phyloP scores from a whole-genome alignment of 73 alveolate species.

The Paramecium biaurelia region DNA sequence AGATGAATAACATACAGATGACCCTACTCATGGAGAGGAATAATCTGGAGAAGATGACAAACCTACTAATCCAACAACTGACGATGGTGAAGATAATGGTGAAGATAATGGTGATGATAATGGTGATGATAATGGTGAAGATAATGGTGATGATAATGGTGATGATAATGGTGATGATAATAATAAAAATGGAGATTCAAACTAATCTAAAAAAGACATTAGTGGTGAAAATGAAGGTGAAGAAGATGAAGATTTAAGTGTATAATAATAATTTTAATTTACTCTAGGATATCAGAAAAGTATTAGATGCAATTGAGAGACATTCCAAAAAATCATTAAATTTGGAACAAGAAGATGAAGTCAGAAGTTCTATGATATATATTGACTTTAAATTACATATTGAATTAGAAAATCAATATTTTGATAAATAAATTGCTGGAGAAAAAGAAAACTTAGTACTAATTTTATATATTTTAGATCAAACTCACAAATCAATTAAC shows the following conservation, averaged over 20 bases:
- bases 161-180: neutral
- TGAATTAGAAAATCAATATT: slow-evolving; percentile 19
- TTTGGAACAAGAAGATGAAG: slow-evolving; percentile 37
- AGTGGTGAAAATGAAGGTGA: neutral
- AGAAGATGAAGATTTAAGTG: slow-evolving; percentile 24
- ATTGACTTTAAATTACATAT: slow-evolving; percentile 38
- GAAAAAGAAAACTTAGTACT: slow-evolving; percentile 38
- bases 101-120: neutral
- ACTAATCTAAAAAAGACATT: neutral
- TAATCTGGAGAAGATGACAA: neutral
- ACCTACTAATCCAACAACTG: neutral
- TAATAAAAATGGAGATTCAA: neutral
- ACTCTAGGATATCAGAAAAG: slow-evolving; percentile 7
- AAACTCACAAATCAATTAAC: slow-evolving; percentile 39
- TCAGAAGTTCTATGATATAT: slow-evolving; percentile 15
- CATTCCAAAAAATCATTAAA: slow-evolving; percentile 12
- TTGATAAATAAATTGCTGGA: slow-evolving; percentile 12
- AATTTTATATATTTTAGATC: neutral
- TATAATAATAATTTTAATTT: neutral
- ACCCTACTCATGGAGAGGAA: neutral
- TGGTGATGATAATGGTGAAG: neutral
- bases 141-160: neutral
- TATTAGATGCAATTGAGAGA: slow-evolving; percentile 34
- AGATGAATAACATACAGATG: neutral
- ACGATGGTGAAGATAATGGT: neutral